Conservation (phyloP, 805 yeast genomes). For the Tetrapisispora arboricola region DNA sequence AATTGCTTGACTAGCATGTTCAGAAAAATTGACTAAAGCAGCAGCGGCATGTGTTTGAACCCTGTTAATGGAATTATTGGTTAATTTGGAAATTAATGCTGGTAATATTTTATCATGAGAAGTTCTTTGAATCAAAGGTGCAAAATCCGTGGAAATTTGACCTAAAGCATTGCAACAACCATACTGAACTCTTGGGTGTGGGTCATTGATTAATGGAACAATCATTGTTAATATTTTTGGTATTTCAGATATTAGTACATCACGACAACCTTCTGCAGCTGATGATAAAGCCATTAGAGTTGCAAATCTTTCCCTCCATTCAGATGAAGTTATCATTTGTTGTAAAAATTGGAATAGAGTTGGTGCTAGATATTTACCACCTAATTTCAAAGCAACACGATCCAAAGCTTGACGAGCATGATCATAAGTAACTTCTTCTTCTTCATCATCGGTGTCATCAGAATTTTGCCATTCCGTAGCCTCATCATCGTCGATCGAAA, state of each 20-base stretch:
- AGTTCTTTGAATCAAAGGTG: slow-evolving; percentile 75
- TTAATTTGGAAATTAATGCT: slow-evolving; percentile 73
- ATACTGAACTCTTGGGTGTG: slow-evolving; percentile 90
- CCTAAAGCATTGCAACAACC: slow-evolving; percentile 96
- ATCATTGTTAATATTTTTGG: slow-evolving; percentile 76
- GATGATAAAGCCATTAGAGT: slow-evolving; percentile 94
- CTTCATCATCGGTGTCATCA: slow-evolving; percentile 70
- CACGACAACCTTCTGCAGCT: slow-evolving; percentile 96
- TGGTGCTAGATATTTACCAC: slow-evolving; percentile 73
- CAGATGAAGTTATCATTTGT: slow-evolving; percentile 59
- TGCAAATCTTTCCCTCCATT: slow-evolving; percentile 95
- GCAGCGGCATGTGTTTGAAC: slow-evolving; percentile 99
- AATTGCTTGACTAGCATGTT: slow-evolving; percentile 77
- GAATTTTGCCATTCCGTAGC: slow-evolving; percentile 79
- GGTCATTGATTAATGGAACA: slow-evolving; percentile 73
- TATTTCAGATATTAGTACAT: slow-evolving; percentile 71
- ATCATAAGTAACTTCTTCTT: slow-evolving; percentile 73
- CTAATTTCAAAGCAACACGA: slow-evolving; percentile 73
- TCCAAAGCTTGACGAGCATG: slow-evolving; percentile 94
- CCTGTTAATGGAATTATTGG: slow-evolving; percentile 65
- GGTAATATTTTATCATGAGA: slow-evolving; percentile 76
- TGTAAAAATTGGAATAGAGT: slow-evolving; percentile 84
- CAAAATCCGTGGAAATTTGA: slow-evolving; percentile 93
- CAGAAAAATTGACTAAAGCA: slow-evolving; percentile 90
- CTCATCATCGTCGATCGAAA: slow-evolving; percentile 80